Base-by-base conservation (phyloP, 306 rosid species). In the Arachis stenosperma region DNA sequence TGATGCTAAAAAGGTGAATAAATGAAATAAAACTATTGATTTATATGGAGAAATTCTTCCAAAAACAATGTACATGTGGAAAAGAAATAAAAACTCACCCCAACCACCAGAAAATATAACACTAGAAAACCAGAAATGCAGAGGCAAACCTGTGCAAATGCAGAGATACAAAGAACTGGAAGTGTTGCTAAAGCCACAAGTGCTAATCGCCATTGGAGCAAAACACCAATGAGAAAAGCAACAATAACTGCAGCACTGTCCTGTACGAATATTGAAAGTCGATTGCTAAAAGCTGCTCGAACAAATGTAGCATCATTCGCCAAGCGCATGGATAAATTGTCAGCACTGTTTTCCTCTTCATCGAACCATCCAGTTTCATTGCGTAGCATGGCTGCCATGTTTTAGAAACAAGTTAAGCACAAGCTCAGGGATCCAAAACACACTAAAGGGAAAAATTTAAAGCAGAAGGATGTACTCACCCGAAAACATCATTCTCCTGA, bases 401-500 rank as follows among this genome's bases (percentile, higher is more conserved):
- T 53, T 67, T 63, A 42, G 50, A 62, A 86, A 85, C 43, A 77
- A 54, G 53, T 83, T 72, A 88, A 79, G 62, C 50, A 68, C 71
- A 17, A 3, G 15, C 51, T 63, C 78, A 58, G 11, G 70, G 75
- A 36, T 69, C 51, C 57, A 62, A 43, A 36, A 14, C 58, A 50
- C 51, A 12, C 55, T 54, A 52, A 67, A 70, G 59, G 15, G 37
- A 2, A 33, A 71, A 63, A 75, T 52, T 44, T 40, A 64, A 36
- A 53, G 33, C 55, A 73, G 63, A 79, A 52, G 57, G 12, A 86
- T 53, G 41, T 57, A 65, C 61, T 14, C 72, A 91, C 99, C 99
- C 87, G 99, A 95, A 75, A 95, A 95, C 99, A 95, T 95, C 99
- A 95, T 95, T 95, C 99, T 95, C 77, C 99, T 85, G 80, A 95